A percentile compares a stretch with the other conserved stretches of the same genome.
These are phyloP conservation scores for Cryphonectria carpinicola DNA, from an alignment of 2,329 filamentous ascomycete genomes.

Conservation along the genomic window DNA sequence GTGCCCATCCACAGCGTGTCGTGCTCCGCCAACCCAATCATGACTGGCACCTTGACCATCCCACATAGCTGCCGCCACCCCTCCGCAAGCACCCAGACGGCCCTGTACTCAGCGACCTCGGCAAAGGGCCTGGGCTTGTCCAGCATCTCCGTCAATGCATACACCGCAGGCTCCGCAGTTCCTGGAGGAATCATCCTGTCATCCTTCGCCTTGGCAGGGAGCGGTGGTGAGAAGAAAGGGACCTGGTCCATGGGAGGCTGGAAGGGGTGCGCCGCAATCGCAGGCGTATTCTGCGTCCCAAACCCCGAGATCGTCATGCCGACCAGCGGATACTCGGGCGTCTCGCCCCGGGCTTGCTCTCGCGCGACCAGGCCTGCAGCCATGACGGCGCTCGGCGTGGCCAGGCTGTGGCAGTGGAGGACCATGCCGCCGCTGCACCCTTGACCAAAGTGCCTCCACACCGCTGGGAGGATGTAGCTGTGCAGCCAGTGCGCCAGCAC, in stretches of 20 bases:
- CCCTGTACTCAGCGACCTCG: slow-evolving; percentile 25
- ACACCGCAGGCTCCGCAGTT: slow-evolving; percentile 29
- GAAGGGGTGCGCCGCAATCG: background rate
- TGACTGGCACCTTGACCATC: slow-evolving; percentile 29
- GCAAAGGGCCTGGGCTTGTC: slow-evolving; percentile 26
- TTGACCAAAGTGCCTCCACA: slow-evolving; percentile 31
- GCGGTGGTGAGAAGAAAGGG: slow-evolving; percentile 10
- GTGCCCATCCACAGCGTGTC: slow-evolving; percentile 31
- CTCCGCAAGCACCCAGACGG: slow-evolving; percentile 17
- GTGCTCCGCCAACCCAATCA: slow-evolving; percentile 31
- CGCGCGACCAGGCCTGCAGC: slow-evolving; percentile 27
- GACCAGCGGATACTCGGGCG: slow-evolving; percentile 30
- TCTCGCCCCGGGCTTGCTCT: background rate
- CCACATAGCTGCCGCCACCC: slow-evolving; percentile 16
- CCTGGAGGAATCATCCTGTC: slow-evolving; percentile 28
- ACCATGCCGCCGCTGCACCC: slow-evolving; percentile 30
- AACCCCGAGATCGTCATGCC: slow-evolving; percentile 33
- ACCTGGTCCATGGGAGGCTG: slow-evolving; percentile 6
- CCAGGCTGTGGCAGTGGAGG: slow-evolving; percentile 33
- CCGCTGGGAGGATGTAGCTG: slow-evolving; percentile 23
- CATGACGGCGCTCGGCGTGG: slow-evolving; percentile 29
- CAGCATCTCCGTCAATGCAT: slow-evolving; percentile 27
- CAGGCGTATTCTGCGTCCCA: slow-evolving; percentile 20
- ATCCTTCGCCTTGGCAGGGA: slow-evolving; percentile 28
- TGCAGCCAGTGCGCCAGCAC: slow-evolving; percentile 18